Evolutionary conservation across 2,329 filamentous ascomycete genomes (phyloP).

Genomic region (Diaporthe sp.): DNA sequence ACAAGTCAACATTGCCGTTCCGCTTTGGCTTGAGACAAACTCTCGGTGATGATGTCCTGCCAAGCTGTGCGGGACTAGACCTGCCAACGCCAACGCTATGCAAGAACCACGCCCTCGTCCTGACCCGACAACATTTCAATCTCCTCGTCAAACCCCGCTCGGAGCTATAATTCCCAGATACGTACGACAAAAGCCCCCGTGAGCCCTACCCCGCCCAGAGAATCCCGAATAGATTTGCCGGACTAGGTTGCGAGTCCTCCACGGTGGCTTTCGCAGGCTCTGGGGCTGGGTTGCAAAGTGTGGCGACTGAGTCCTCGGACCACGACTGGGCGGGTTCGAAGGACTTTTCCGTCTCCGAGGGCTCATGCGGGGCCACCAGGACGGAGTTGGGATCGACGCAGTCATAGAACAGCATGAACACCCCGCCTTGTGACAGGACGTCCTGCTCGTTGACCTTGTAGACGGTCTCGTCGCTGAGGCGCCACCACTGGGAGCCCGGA

Average conservation of each 20-base stretch:
- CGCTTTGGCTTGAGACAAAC: not conserved
- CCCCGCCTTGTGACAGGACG: slow-evolving; percentile 81
- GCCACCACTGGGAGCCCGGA: slow-evolving; percentile 78
- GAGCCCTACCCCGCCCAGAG: not conserved
- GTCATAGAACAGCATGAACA: slow-evolving; percentile 99
- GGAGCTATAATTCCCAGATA: not conserved
- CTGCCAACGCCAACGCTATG: slow-evolving; percentile 45
- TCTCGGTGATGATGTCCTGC: not conserved
- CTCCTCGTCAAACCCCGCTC: not conserved
- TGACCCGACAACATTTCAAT: not conserved
- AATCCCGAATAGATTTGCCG: slow-evolving; percentile 24
- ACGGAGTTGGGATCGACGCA: slow-evolving; percentile 67
- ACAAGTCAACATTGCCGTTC: not conserved
- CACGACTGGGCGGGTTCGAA: not conserved
- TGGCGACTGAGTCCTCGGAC: slow-evolving; percentile 24
- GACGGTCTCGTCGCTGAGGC: slow-evolving; percentile 90
- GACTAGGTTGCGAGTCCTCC: not conserved
- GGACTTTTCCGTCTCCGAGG: not conserved
- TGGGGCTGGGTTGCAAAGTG: slow-evolving; percentile 23
- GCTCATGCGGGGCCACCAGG: slow-evolving; percentile 38
- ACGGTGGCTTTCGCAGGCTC: not conserved
- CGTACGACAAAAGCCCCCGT: not conserved
- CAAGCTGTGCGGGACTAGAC: not conserved
- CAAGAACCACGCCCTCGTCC: slow-evolving; percentile 21
- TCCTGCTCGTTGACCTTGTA: slow-evolving; percentile 76